Evolutionary conservation across 192 early-diverging fungal genomes (phyloP), one percentile per base, ranked within the genome.

Genomic region (Blastocladiella britannica): DNA sequence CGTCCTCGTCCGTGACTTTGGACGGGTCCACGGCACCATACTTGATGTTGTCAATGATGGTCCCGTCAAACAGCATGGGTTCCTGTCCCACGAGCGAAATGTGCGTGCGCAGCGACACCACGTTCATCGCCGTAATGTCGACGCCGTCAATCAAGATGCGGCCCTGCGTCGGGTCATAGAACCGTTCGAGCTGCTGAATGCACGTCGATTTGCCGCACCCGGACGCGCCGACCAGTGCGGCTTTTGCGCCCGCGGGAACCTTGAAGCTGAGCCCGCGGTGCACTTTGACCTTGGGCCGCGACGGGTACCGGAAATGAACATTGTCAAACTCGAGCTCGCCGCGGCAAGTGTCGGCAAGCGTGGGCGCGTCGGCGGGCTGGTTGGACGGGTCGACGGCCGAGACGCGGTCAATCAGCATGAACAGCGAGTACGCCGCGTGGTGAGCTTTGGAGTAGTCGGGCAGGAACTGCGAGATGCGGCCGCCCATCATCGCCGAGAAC

Each of bases 1-100:
- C 71, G 63, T 93, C 81, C n/a, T 84, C 81, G 53, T 87, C 76
- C 7, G 82, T 88, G 5, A 81, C 74, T 53, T 61, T 57, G 47
- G 67, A 64, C n/a, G 71, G 69, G 9, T 74, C 68, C 2, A 5
- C 4, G 26, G 47, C 25, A 24, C 60, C 60, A 20, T 31, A 25
- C 28, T 52, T 47, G 29, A 76, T 65, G 54, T 74, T 74, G 22
- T 73, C 62, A 15, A 51, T 29, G 52, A 76, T 67, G 22, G 67
- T 63, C 59, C 54, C 47, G 9, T 62, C 57, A 26, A 61, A 61
- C 25, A 62, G 58, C 25, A 26, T 27, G 0, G 60, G 60, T 43
- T 62, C 60, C 23, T 62, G 60, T 7, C 51, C 57, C 3, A 62
- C 60, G 30, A 57, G 26, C 22, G 28, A 29, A 25, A 58, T 59